phyloP scores from a whole-genome alignment of 495 filamentous ascomycete genomes.

The Hypoxylon fragiforme region DNA sequence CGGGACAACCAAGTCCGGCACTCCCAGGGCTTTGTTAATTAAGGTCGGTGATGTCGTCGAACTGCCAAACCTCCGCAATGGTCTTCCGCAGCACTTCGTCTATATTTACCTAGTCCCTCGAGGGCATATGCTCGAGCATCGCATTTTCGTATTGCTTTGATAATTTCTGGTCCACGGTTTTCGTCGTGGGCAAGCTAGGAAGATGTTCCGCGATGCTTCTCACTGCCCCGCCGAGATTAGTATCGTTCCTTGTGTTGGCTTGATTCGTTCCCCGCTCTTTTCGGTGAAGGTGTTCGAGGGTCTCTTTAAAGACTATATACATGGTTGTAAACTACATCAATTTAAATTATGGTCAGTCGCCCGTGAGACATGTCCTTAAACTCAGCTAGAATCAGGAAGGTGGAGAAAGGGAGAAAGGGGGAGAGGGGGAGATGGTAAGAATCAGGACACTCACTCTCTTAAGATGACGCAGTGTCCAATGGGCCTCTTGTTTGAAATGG shows the following conservation, averaged over 20 bases:
- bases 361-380: too few relatives aligned
- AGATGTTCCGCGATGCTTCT: not conserved
- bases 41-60: slow-evolving; percentile 1
- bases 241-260: too few relatives aligned
- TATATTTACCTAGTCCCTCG: not conserved
- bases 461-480: slow-evolving; percentile 25
- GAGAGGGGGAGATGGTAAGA: not conserved
- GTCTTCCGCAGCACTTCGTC: not conserved
- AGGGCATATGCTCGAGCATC: slow-evolving; percentile 1
- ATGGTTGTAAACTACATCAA: slow-evolving; percentile 16
- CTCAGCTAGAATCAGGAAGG: too few relatives aligned
- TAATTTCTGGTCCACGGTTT: not conserved
- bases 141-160: not conserved
- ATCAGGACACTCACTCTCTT: slow-evolving; percentile 20
- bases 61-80: slow-evolving; percentile 22
- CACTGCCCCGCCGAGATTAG: too few relatives aligned
- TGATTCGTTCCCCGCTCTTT: too few relatives aligned
- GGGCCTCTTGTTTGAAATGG: slow-evolving; percentile 25
- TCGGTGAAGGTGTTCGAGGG: slow-evolving; percentile 7
- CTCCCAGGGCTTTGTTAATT: too few relatives aligned
- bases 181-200: not conserved
- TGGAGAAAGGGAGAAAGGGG: not conserved
- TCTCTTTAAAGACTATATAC: slow-evolving; percentile 11
- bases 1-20: too few relatives aligned
- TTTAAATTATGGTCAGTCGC: slow-evolving; percentile 2